Conservation (phyloP, 495 filamentous ascomycete genomes). For the Aspergillus wentii region DNA sequence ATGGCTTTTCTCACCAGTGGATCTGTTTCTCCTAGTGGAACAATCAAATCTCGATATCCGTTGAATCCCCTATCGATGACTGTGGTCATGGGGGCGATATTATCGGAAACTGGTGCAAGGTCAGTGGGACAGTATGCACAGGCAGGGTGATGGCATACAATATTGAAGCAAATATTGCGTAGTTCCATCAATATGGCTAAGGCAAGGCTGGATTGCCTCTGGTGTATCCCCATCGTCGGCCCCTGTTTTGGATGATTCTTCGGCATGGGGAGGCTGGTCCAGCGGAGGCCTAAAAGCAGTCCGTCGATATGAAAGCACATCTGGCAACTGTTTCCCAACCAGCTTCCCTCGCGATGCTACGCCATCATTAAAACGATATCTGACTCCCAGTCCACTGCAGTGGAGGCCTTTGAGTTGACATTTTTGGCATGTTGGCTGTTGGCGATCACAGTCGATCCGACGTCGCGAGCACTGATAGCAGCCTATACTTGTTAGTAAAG, state of each 20-base stretch:
- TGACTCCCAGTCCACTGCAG: constrained; percentile 1
- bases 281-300: no score
- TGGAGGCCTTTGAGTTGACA: not conserved
- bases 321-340: not conserved
- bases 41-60: constrained; percentile 8
- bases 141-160: no score
- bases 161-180: no score
- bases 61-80: constrained; percentile 7
- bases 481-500: no score
- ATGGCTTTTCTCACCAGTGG: constrained; percentile 1
- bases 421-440: constrained; percentile 1
- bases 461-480: constrained; percentile 5
- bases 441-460: constrained; percentile 1
- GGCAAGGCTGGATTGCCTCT: no score
- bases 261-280: no score
- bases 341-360: constrained; percentile 6
- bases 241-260: no score
- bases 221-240: no score
- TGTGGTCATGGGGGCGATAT: constrained; percentile 3
- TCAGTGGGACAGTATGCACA: no score
- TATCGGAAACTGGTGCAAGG: not conserved
- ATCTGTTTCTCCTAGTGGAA: constrained; percentile 6
- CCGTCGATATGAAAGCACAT: no score
- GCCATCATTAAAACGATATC: constrained; percentile 6
- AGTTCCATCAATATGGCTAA: no score